phyloP scores from a whole-genome alignment of 2,329 filamentous ascomycete species.

The Thermomyces lanuginosus region DNA sequence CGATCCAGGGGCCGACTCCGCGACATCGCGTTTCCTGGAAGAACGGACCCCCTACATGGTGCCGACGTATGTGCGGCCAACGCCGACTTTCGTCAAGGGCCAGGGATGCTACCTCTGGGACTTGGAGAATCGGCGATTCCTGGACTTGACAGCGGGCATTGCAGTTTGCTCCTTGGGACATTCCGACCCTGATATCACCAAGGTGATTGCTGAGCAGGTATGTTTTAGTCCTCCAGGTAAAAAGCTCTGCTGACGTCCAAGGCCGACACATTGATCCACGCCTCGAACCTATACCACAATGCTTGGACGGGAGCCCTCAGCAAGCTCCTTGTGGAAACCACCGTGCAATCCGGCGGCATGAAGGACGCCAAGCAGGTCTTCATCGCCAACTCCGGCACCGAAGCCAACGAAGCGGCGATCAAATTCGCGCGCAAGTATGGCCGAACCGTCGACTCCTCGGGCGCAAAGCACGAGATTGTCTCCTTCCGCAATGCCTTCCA shows the following conservation, averaged over 20 bases:
- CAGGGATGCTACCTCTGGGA: constrained; percentile 82
- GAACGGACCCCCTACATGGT: constrained; percentile 82
- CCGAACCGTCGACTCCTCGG: constrained; percentile 54
- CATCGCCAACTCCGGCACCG: constrained; percentile 88
- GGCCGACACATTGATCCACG: constrained; percentile 67
- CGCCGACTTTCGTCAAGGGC: constrained; percentile 77
- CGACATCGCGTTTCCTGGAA: constrained; percentile 56
- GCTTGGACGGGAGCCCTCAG: constrained; percentile 85
- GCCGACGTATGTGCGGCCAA: constrained; percentile 78
- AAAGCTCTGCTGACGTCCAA: too few species aligned
- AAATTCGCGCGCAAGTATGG: constrained; percentile 92
- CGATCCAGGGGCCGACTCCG: constrained; percentile 57
- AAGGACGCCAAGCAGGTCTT: constrained; percentile 66
- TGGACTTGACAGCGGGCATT: constrained; percentile 92
- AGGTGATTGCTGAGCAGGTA: constrained; percentile 64
- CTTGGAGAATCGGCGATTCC: constrained; percentile 69
- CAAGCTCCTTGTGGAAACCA: constrained; percentile 68
- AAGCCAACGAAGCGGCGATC: constrained; percentile 94
- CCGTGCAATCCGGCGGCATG: constrained; percentile 64
- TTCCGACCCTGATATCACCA: constrained; percentile 61
- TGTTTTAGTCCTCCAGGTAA: constrained; percentile 8
- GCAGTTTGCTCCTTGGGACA: constrained; percentile 89
- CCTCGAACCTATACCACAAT: constrained; percentile 95
- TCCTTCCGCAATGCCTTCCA: constrained; percentile 91
- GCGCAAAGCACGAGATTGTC: constrained; percentile 65